phyloP scores from a whole-genome alignment of 2,329 filamentous ascomycete genomes.

The Fusarium vanettenii region DNA sequence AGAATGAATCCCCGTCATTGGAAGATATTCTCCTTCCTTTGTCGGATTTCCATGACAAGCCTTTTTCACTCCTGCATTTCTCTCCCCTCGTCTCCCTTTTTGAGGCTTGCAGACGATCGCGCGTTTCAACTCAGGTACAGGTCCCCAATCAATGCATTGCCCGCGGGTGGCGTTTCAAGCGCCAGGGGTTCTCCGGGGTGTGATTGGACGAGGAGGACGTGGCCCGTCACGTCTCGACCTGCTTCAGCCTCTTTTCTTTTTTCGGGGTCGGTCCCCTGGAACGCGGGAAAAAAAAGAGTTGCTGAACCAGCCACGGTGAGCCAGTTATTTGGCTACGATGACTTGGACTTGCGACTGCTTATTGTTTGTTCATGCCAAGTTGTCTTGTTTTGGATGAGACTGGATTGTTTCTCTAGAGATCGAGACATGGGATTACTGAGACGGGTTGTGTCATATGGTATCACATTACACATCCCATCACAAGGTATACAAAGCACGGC shows the following conservation, averaged over 20 bases:
- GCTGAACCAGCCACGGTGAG: constrained; percentile 10
- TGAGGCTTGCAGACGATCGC: constrained; percentile 28
- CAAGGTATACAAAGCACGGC: constrained; percentile 32
- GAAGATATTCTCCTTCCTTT: constrained; percentile 6
- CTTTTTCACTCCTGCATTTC: background rate
- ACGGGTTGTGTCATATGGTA: constrained; percentile 32
- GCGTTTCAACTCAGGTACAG: constrained; percentile 42
- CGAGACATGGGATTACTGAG: constrained; percentile 6
- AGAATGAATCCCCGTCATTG: background rate
- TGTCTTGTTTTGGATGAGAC: background rate
- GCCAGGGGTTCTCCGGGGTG: constrained; percentile 2
- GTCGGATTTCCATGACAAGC: constrained; percentile 3
- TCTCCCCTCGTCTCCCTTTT: background rate
- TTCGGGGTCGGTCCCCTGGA: background rate
- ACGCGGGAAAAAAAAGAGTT: constrained; percentile 5
- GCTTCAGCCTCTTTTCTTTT: constrained; percentile 16
- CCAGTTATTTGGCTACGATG: constrained; percentile 29
- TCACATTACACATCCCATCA: constrained; percentile 26
- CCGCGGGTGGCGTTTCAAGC: constrained; percentile 38
- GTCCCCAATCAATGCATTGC: constrained; percentile 32
- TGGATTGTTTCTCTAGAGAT: background rate
- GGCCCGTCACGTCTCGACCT: constrained; percentile 27
- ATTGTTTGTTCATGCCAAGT: background rate
- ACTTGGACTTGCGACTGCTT: constrained; percentile 27
- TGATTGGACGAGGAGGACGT: constrained; percentile 30